phyloP scores from a whole-genome alignment of 2,329 filamentous ascomycete species.

The Colletotrichum gigasporum region DNA sequence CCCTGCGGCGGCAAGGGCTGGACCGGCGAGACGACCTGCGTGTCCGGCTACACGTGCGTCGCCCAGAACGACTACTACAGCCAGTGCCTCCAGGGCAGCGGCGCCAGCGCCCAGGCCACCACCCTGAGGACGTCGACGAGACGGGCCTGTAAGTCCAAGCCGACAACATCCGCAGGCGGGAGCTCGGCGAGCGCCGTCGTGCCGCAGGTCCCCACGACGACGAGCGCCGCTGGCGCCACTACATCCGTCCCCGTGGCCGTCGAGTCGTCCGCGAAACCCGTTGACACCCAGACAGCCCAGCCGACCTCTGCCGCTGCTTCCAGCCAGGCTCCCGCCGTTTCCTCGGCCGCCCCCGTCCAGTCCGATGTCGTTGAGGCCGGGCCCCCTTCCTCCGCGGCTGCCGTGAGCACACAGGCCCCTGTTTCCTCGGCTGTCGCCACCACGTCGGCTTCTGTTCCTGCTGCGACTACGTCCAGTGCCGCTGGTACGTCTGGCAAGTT shows the following conservation, averaged over 20 bases:
- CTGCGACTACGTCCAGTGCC: background rate
- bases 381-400: background rate
- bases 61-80: conserved; percentile 51
- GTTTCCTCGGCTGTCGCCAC: background rate
- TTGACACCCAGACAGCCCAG: conserved; percentile 14
- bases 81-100: conserved; percentile 46
- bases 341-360: background rate
- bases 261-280: background rate
- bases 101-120: background rate
- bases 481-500: conserved; percentile 38
- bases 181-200: background rate
- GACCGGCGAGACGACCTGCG: conserved; percentile 49
- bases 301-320: background rate
- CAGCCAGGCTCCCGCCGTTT: background rate
- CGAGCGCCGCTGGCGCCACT: background rate
- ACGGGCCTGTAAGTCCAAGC: conserved; percentile 20
- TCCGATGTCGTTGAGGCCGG: background rate
- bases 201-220: conserved; percentile 7
- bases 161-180: too few species aligned
- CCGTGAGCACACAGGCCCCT: too few species aligned
- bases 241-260: background rate
- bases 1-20: conserved; percentile 54
- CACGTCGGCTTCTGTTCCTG: background rate
- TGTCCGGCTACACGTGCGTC: conserved; percentile 51
- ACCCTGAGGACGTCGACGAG: conserved; percentile 16